Percentiles rank a stretch among this genome's conserved stretches.
These are phyloP conservation scores for Atractiella rhizophila DNA, from an alignment of 768 basidiomycete genomes.

Conservation along the genomic window DNA sequence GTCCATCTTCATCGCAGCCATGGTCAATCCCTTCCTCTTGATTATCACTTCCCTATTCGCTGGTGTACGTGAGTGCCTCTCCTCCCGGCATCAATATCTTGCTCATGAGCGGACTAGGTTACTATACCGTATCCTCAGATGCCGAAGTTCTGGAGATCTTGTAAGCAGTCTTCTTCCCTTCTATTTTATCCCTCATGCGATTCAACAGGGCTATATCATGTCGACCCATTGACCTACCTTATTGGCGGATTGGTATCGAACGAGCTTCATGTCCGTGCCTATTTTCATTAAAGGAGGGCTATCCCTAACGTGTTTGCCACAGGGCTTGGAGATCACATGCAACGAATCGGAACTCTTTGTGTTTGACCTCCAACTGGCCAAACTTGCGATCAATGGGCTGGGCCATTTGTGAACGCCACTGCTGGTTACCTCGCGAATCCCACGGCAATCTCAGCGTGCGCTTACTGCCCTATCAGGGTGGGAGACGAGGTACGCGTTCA, in stretches of 20 bases:
- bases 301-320: too few relatives aligned
- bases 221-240: constrained; percentile 39
- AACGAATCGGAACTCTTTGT: constrained; percentile 39
- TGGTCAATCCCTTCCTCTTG: constrained; percentile 53
- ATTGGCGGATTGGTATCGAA: constrained; percentile 50
- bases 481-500: too few relatives aligned
- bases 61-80: too few relatives aligned
- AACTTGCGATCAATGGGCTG: constrained; percentile 45
- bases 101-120: constrained; percentile 62
- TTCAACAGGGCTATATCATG: too few relatives aligned
- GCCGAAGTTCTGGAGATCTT: constrained; percentile 43
- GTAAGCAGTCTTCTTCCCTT: constrained; percentile 32
- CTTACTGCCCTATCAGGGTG: constrained; percentile 38
- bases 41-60: too few relatives aligned
- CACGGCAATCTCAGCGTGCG: constrained; percentile 34
- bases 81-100: constrained; percentile 33
- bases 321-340: too few relatives aligned
- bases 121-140: constrained; percentile 44
- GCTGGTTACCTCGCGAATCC: constrained; percentile 56
- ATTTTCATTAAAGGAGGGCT: too few relatives aligned
- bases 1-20: constrained; percentile 47
- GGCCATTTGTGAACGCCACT: constrained; percentile 33
- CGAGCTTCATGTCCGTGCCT: constrained; percentile 42
- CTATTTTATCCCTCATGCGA: too few relatives aligned
- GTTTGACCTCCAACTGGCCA: constrained; percentile 47